A percentile compares a stretch with the other conserved stretches of the same genome.
These are phyloP conservation scores for Coemansia sp. DNA, from an alignment of 371 early-diverging fungal species.

Conservation along the genomic window DNA sequence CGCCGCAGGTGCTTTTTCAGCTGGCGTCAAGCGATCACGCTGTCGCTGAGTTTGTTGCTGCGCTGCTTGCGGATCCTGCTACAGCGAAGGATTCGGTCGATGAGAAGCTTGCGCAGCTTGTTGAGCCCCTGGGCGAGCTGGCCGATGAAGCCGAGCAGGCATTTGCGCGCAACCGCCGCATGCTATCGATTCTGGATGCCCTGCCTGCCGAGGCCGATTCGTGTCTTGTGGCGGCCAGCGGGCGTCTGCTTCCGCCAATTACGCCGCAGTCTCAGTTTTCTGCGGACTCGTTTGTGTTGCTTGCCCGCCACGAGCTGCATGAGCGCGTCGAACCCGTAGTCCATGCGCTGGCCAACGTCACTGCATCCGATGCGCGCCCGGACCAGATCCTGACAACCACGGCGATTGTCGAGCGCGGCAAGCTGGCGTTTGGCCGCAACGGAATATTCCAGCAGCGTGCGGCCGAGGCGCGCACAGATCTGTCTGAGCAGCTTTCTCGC, in stretches of 20 bases:
- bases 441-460: conserved; percentile 16
- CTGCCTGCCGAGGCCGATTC: conserved; percentile 12
- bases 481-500: not conserved
- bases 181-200: conserved; percentile 5
- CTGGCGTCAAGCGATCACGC: conserved; percentile 5
- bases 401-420: conserved; percentile 26
- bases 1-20: conserved; percentile 33
- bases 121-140: conserved; percentile 4
- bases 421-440: conserved; percentile 4
- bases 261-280: conserved; percentile 8
- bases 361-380: not conserved
- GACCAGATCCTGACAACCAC: conserved; percentile 12
- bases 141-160: conserved; percentile 23
- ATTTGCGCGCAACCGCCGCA: conserved; percentile 13
- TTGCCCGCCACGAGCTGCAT: conserved; percentile 35
- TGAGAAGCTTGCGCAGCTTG: conserved; percentile 15
- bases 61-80: not conserved
- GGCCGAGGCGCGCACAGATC: not conserved
- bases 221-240: conserved; percentile 36
- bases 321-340: conserved; percentile 29
- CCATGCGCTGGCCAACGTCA: conserved; percentile 7
- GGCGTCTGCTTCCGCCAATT: conserved; percentile 35
- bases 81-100: not conserved
- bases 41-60: conserved; percentile 6
- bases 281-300: conserved; percentile 19